phyloP scores from a whole-genome alignment of 176 grass and related monocot species.

The Rhynchospora breviuscula region DNA sequence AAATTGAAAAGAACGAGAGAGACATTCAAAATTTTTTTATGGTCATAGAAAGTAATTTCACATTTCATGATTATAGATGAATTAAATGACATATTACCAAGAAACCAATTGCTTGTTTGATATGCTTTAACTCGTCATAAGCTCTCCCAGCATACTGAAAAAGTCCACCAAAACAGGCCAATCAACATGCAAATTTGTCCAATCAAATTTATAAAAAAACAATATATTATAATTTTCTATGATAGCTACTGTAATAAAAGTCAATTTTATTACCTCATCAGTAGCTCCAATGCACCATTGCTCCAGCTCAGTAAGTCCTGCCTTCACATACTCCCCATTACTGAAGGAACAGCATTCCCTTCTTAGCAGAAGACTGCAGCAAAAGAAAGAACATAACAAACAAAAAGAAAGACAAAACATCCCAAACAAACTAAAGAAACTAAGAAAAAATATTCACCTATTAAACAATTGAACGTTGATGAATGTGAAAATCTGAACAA shows the following conservation, averaged over 20 bases:
- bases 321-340: conserved; percentile 95
- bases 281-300: conserved; percentile 94
- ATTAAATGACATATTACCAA: conserved; percentile 53
- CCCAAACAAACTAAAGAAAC: conserved; percentile 10
- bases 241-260: conserved; percentile 8
- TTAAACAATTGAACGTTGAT: conserved; percentile 98
- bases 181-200: conserved; percentile 13
- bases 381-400: conserved; percentile 25
- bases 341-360: conserved; percentile 99
- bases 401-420: conserved; percentile 12
- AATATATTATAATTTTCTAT: neutral
- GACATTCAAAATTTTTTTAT: neutral
- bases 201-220: neutral
- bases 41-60: neutral
- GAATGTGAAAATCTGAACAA: conserved; percentile 99
- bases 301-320: conserved; percentile 97
- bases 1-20: conserved; percentile 3
- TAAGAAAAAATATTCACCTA: conserved; percentile 45
- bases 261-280: conserved; percentile 65
- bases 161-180: neutral
- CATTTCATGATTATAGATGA: conserved; percentile 12
- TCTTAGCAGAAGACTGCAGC: conserved; percentile 77
- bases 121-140: conserved; percentile 99
- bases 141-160: conserved; percentile 93
- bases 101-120: conserved; percentile 98